Conservation (phyloP, 148 eudicot species). For the Silene latifolia region DNA sequence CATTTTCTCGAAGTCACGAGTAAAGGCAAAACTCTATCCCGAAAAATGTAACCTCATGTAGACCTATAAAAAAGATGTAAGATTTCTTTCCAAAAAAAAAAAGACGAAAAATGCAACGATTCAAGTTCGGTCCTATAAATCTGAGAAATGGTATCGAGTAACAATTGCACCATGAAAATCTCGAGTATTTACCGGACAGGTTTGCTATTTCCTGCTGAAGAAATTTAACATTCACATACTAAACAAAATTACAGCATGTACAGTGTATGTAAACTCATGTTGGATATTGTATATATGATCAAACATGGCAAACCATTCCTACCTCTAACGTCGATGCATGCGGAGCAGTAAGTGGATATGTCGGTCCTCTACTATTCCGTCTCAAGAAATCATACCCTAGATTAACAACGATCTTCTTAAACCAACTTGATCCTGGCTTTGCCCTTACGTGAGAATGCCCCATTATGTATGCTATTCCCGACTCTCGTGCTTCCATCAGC, state of each 20-base stretch:
- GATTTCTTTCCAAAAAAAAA: background rate
- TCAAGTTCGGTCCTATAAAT: background rate
- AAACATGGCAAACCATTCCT: conserved; percentile 84
- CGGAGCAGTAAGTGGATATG: conserved; percentile 67
- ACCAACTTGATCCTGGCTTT: conserved; percentile 69
- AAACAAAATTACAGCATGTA: conserved; percentile 36
- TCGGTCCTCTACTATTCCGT: conserved; percentile 65
- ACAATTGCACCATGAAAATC: conserved; percentile 6
- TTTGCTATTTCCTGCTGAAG: background rate
- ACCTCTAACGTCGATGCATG: conserved; percentile 96
- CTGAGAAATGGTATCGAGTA: background rate
- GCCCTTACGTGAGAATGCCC: conserved; percentile 85
- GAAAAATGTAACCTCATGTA: no score
- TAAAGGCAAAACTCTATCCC: no score
- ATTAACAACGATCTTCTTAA: conserved; percentile 68
- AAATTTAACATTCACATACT: conserved; percentile 20
- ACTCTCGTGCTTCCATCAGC: conserved; percentile 86
- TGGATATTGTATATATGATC: background rate
- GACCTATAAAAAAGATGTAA: no score
- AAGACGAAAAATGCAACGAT: background rate
- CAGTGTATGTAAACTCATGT: conserved; percentile 22
- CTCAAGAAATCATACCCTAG: conserved; percentile 86
- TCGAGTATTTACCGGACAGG: background rate
- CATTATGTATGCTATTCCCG: conserved; percentile 78
- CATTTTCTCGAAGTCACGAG: no score